These are phyloP conservation scores for Tetramitus jugosus DNA, from an alignment of 208 protist genomes.

Conservation along the genomic window DNA sequence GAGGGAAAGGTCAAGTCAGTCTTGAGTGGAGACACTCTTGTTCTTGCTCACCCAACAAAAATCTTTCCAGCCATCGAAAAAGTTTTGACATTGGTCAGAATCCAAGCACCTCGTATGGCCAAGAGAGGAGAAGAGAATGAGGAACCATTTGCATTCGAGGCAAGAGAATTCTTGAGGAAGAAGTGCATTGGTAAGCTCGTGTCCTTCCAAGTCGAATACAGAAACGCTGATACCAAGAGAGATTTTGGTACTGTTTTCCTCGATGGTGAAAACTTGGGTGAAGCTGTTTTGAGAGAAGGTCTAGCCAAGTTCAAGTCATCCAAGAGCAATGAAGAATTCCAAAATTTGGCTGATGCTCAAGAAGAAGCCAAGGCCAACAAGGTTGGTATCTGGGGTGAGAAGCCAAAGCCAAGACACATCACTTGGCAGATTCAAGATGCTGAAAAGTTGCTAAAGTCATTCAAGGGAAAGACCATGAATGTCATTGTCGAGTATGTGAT, in stretches of 20 bases:
- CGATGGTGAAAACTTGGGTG: not conserved
- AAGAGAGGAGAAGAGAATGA: not conserved
- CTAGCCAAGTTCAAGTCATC: not conserved
- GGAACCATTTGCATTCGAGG: conserved; percentile 44
- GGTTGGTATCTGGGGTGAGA: not conserved
- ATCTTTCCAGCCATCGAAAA: not conserved
- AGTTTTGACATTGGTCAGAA: not conserved
- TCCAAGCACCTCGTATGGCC: conserved; percentile 5
- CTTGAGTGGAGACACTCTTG: conserved; percentile 3
- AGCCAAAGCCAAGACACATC: not conserved
- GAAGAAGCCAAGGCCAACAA: conserved; percentile 26
- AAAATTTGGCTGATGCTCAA: not conserved
- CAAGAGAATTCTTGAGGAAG: conserved; percentile 41
- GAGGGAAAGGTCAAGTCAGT: conserved; percentile 13
- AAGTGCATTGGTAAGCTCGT: conserved; percentile 37
- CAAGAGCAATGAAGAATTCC: not conserved
- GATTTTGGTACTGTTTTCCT: conserved; percentile 21
- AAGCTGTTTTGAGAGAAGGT: not conserved
- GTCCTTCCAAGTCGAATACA: conserved; percentile 28
- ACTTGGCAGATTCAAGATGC: not conserved
- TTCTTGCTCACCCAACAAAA: not conserved
- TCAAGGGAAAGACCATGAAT: conserved; percentile 3
- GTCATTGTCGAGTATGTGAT: conserved; percentile 47
- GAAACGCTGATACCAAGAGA: not conserved
- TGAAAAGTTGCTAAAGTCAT: not conserved